Conservation (phyloP, 768 basidiomycete species). For the Xerocomellus intermedius region DNA sequence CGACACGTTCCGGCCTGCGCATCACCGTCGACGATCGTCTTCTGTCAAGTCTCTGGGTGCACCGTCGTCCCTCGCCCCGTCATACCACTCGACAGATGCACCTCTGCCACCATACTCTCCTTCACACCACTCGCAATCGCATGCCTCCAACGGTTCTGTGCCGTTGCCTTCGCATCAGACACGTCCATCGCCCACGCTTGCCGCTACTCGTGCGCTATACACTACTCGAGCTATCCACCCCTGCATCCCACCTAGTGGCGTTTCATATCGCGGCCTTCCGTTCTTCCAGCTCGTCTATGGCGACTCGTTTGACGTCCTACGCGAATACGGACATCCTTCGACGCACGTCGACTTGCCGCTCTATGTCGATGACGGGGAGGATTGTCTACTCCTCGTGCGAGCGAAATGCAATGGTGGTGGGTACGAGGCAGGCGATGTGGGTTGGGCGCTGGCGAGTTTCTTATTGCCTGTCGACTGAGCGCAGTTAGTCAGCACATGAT, state of each 20-base stretch:
- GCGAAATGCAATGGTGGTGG: slow-evolving; percentile 34
- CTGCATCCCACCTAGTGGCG: slow-evolving; percentile 60
- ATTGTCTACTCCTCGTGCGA: slow-evolving; percentile 74
- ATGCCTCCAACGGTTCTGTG: slow-evolving; percentile 12
- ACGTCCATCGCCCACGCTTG: slow-evolving; percentile 25
- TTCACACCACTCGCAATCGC: slow-evolving; percentile 15
- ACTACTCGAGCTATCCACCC: slow-evolving; percentile 66
- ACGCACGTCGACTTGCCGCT: slow-evolving; percentile 70
- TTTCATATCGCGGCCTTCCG: slow-evolving; percentile 69
- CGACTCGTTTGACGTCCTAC: slow-evolving; percentile 63
- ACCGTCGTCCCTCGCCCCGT: slow-evolving; percentile 26
- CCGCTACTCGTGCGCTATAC: slow-evolving; percentile 53
- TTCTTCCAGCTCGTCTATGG: slow-evolving; percentile 71
- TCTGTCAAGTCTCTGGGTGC: slow-evolving; percentile 35
- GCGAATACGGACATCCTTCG: slow-evolving; percentile 78
- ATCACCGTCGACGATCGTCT: slow-evolving; percentile 34
- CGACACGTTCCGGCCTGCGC: slow-evolving; percentile 31
- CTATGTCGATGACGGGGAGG: slow-evolving; percentile 73
- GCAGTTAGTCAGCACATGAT: slow-evolving; percentile 1
- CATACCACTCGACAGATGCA: slow-evolving; percentile 21
- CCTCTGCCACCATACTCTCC: slow-evolving; percentile 26
- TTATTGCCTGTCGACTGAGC: slow-evolving; percentile 54
- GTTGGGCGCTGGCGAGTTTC: slow-evolving; percentile 84
- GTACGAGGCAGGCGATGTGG: slow-evolving; percentile 47
- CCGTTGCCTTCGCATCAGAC: slow-evolving; percentile 11